phyloP scores from a whole-genome alignment of 2,329 filamentous ascomycete genomes.

The Xylogone sp. region DNA sequence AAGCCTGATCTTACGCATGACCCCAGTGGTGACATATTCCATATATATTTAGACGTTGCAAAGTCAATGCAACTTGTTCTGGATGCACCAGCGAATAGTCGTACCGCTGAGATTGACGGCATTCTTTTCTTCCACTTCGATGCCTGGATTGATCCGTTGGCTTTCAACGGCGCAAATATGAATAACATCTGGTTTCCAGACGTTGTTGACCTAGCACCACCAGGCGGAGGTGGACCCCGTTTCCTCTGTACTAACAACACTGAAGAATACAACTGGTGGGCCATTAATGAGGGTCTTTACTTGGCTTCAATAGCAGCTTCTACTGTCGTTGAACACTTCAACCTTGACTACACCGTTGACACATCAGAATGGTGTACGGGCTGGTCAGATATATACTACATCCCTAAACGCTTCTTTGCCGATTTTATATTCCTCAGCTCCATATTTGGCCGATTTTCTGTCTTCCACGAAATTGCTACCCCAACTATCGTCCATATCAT shows the following conservation, averaged over 20 bases:
- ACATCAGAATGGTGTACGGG: conserved; percentile 26
- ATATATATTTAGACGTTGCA: conserved; percentile 20
- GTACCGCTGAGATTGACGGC: conserved; percentile 23
- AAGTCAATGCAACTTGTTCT: conserved; percentile 28
- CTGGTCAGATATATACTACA: conserved; percentile 32
- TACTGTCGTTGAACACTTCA: conserved; percentile 11
- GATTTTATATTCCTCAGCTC: conserved; percentile 26
- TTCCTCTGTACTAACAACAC: conserved; percentile 19
- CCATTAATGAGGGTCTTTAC: conserved; percentile 16
- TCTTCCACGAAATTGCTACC: conserved; percentile 29
- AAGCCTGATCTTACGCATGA: conserved; percentile 22
- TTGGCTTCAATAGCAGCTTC: conserved; percentile 13
- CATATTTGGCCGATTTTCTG: conserved; percentile 17
- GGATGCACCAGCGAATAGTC: conserved; percentile 10
- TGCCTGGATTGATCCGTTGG: conserved; percentile 29
- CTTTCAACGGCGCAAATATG: conserved; percentile 22
- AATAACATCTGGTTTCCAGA: conserved; percentile 25
- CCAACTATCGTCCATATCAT: conserved; percentile 30
- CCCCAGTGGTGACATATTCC: conserved; percentile 16
- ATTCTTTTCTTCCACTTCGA: conserved; percentile 31
- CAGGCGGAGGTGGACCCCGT: conserved; percentile 8
- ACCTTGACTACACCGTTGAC: conserved; percentile 19
- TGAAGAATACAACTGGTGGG: conserved; percentile 19
- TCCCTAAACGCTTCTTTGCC: conserved; percentile 28
- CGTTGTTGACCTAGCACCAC: no score